Conservation (phyloP, 73 alveolate genomes). For the Stentor roeselii region DNA sequence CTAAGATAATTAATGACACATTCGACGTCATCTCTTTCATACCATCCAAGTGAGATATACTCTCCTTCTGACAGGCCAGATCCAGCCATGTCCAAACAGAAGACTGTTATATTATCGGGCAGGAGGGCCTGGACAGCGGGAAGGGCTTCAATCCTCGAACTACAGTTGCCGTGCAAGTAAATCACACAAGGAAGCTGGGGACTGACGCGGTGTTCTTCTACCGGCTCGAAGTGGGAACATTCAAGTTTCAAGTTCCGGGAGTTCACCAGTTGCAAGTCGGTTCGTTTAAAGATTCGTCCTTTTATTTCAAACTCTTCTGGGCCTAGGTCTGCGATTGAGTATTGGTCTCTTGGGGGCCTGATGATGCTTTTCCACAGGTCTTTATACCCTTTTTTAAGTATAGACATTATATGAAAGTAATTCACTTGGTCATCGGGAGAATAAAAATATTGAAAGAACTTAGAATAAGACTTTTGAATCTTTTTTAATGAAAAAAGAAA, state of each 20-base stretch:
- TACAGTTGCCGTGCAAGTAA: slow-evolving; percentile 87
- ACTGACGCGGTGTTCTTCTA: background rate
- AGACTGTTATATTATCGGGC: slow-evolving; percentile 63
- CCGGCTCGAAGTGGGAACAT: slow-evolving; percentile 82
- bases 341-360: slow-evolving; percentile 96
- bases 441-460: no score
- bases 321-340: slow-evolving; percentile 62
- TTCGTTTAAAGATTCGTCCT: slow-evolving; percentile 36
- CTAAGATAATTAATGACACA: slow-evolving; percentile 83
- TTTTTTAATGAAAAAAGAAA: no score
- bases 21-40: slow-evolving; percentile 91
- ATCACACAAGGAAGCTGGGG: slow-evolving; percentile 86
- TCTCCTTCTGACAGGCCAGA: slow-evolving; percentile 69
- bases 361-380: slow-evolving; percentile 96
- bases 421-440: no score
- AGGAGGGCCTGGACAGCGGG: slow-evolving; percentile 33
- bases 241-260: slow-evolving; percentile 51
- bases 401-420: no score
- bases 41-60: slow-evolving; percentile 92
- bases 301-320: background rate
- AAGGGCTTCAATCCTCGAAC: slow-evolving; percentile 87
- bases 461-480: no score
- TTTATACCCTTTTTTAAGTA: slow-evolving; percentile 47
- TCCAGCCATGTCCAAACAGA: slow-evolving; percentile 89
- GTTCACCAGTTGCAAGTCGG: slow-evolving; percentile 58